Evolutionary conservation across 129 eudicot species (phyloP), one percentile per base, ranked within the genome.

Genomic region (Artemisia tridentata): DNA sequence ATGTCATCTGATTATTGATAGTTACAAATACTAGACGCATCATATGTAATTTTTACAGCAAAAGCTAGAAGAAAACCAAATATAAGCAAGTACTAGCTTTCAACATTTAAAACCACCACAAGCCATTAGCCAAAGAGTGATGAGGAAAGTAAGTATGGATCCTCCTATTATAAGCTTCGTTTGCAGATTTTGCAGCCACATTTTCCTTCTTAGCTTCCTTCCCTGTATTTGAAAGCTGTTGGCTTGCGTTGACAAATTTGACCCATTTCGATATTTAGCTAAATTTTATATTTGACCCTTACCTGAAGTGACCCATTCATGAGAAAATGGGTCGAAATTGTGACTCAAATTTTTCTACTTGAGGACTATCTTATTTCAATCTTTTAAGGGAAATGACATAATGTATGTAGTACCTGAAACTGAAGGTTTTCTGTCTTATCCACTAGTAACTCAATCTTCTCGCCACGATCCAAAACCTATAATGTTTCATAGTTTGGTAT

Each of bases 401-500:
- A 56, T 18, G n/a, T 53, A 61, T 29, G 12, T 47, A 53, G 25
- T 53, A 88, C 96, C 85, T 88, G 95, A 78, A 88, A 88, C 72
- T 88, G 98, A 75, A 92, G 98, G 81, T 86, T 86, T 75, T 92
- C 96, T 6, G 96, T 84, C 73, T 84, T 88, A 52, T 88, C 95
- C 23, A 92, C 96, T 57, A 86, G 83, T 57, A 92, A 72, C 69
- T 92, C 91, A 34, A 88, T 86, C 80, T 86, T 92, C 84, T 84
- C 96, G 14, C 91, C 95, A 8, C 91, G 93, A 76, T 88, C 96
- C 78, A 88, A 75, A 71, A 88, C 95, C 95, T 92, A 79, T 6
- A 45, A 53, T 31, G 66, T 25, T 63, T 38, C 49, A 18, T 27
- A 4, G 11, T 56, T 63, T 41, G 2, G 29, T 1, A 27, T 27